Conservation (phyloP, 495 filamentous ascomycete genomes). For the Venustampulla echinocandica region DNA sequence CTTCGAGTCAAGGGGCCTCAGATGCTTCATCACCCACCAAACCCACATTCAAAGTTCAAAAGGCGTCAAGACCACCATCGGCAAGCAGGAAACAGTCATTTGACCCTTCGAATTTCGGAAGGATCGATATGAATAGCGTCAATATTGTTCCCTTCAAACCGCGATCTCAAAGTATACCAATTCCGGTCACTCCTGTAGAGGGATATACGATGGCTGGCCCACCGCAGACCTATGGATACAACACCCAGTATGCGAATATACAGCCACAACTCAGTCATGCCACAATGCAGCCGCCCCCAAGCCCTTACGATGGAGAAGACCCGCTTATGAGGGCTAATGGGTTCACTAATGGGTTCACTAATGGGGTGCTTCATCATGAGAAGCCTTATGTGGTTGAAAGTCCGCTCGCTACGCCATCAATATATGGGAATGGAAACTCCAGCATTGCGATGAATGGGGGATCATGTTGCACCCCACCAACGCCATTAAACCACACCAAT, state of each 20-base stretch:
- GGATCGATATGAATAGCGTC: slow-evolving; percentile 36
- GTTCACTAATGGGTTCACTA: slow-evolving; percentile 2
- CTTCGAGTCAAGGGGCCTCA: neutral
- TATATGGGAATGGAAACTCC: neutral
- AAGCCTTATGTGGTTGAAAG: slow-evolving; percentile 15
- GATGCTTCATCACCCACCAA: slow-evolving; percentile 22
- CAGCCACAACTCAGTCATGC: slow-evolving; percentile 11
- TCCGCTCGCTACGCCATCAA: slow-evolving; percentile 14
- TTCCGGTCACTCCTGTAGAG: slow-evolving; percentile 1
- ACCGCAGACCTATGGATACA: slow-evolving; percentile 10
- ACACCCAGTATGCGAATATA: slow-evolving; percentile 16
- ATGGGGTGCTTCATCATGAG: neutral
- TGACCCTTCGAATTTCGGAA: slow-evolving; percentile 32
- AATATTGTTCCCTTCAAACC: slow-evolving; percentile 27
- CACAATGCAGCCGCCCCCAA: slow-evolving; percentile 15
- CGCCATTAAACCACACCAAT: neutral
- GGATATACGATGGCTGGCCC: slow-evolving; percentile 8
- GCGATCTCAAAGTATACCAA: slow-evolving; percentile 5
- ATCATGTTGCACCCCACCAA: slow-evolving; percentile 7
- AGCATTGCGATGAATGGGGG: neutral
- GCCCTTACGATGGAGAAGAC: neutral
- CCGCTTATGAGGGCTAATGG: slow-evolving; percentile 6
- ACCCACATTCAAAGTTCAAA: slow-evolving; percentile 33
- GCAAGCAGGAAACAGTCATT: slow-evolving; percentile 35
- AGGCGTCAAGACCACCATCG: slow-evolving; percentile 24